Evolutionary conservation across 257 asterid species (phyloP).

Genomic region (Nicotiana undulata): DNA sequence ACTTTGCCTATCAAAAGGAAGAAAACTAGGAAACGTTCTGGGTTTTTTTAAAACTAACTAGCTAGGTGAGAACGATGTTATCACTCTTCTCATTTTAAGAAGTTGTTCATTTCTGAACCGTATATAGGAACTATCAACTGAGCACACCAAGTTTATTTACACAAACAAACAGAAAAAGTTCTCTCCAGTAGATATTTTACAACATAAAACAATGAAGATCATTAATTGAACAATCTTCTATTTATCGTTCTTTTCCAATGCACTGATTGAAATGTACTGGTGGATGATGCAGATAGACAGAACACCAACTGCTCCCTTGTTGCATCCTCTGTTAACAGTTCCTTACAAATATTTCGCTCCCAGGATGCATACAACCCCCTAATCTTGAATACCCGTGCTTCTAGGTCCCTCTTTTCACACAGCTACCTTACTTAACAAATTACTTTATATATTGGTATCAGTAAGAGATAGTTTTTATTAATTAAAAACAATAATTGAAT

Average conservation of each 20-base stretch:
- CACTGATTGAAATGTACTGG: neutral
- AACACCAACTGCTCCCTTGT: neutral
- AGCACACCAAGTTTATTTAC: neutral
- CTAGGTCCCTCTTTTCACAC: neutral
- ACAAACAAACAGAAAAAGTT: neutral
- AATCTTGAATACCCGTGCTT: neutral
- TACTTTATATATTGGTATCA: neutral
- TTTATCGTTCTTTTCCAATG: neutral
- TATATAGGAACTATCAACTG: neutral
- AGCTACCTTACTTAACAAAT: neutral
- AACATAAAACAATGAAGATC: neutral
- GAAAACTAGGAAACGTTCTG: no score
- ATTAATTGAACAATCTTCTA: neutral
- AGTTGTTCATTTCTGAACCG: neutral
- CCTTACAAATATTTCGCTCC: neutral
- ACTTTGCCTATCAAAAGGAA: no score
- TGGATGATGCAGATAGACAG: neutral
- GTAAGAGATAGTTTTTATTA: no score
- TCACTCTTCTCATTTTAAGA: neutral
- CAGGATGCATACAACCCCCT: neutral
- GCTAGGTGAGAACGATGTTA: neutral
- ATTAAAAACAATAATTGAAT: no score
- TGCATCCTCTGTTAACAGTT: neutral
- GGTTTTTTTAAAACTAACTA: neutral
- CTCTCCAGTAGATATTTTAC: neutral